phyloP scores from a whole-genome alignment of 2,329 filamentous ascomycete genomes.

The Phyllosticta capitalensis region DNA sequence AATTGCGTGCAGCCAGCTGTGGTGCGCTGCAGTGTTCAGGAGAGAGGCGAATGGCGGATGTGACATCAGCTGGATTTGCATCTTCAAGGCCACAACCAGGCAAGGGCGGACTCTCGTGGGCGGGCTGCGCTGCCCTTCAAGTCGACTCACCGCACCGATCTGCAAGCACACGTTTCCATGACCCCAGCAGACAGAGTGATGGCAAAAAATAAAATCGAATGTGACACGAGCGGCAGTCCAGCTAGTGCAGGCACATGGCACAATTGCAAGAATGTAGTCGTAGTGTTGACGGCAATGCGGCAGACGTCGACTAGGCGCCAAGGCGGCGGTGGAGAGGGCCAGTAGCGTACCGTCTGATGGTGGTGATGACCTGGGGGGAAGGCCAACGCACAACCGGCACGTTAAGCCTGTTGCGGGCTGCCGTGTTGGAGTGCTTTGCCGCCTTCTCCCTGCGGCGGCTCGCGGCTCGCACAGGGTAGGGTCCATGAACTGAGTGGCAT shows the following conservation, averaged over 20 bases:
- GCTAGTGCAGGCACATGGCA: background rate
- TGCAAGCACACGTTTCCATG: constrained; percentile 11
- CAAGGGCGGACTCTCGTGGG: constrained; percentile 1
- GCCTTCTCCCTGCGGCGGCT: background rate
- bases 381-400: no score
- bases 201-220: background rate
- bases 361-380: constrained; percentile 5
- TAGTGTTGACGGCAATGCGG: constrained; percentile 5
- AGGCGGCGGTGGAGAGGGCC: background rate
- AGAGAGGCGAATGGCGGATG: constrained; percentile 3
- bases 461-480: background rate
- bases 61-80: constrained; percentile 7
- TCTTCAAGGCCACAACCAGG: constrained; percentile 8
- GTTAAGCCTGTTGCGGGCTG: constrained; percentile 7
- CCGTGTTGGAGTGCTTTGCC: constrained; percentile 3
- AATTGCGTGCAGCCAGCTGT: background rate
- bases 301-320: background rate
- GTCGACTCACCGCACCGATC: constrained; percentile 11
- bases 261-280: no score
- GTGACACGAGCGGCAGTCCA: background rate
- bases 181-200: constrained; percentile 1
- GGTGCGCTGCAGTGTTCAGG: constrained; percentile 7
- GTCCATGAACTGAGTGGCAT: background rate
- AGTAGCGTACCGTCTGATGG: no score
- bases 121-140: constrained; percentile 3